Evolutionary conservation across 768 basidiomycete species (phyloP).

Genomic region (Lactifluus piperatus): DNA sequence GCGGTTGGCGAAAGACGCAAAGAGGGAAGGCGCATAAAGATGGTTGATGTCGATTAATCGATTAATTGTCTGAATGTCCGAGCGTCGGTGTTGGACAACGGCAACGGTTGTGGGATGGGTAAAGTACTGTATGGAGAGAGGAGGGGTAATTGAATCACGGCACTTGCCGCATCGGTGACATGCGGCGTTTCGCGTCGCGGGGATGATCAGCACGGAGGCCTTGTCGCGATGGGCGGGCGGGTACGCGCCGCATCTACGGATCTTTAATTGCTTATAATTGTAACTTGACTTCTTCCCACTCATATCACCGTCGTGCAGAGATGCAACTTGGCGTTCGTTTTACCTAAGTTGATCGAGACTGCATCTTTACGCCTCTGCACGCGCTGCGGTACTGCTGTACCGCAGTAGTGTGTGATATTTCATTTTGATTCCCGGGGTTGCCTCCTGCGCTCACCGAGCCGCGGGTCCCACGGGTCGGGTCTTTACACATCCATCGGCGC

Average conservation of each 20-base stretch:
- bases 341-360: background rate
- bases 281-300: too few relatives aligned
- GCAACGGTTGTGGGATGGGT: background rate
- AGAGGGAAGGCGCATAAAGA: background rate
- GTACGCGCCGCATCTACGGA: background rate
- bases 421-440: background rate
- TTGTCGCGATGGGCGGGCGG: background rate
- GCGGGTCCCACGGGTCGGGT: background rate
- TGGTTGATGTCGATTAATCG: background rate
- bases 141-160: background rate
- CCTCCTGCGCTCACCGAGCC: background rate
- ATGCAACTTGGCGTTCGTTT: background rate
- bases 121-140: too few relatives aligned
- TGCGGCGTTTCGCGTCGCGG: background rate
- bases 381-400: background rate
- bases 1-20: too few relatives aligned
- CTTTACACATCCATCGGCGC: background rate
- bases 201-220: background rate
- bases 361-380: background rate
- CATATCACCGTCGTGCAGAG: background rate
- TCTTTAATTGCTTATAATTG: background rate
- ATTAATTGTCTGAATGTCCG: background rate
- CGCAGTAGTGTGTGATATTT: background rate
- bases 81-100: background rate
- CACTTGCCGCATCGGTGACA: slow-evolving; percentile 8